Percentiles rank a stretch among this genome's conserved stretches.
Evolutionary conservation across 371 early-diverging fungal genomes (phyloP).

Genomic region (Gilbertella persicaria): DNA sequence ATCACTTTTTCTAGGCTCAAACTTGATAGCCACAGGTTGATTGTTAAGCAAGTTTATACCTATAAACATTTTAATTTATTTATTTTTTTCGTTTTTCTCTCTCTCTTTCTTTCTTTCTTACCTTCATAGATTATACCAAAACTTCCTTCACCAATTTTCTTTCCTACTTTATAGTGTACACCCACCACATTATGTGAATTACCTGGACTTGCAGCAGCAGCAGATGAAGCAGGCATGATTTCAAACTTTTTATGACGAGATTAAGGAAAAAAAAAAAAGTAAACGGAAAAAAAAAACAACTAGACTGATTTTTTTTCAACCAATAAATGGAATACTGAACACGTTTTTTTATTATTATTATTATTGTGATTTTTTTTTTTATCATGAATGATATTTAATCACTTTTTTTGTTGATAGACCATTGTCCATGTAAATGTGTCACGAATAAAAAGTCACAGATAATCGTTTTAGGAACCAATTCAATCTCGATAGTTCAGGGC

Average conservation of each 20-base stretch:
- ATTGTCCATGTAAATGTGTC: too few relatives aligned
- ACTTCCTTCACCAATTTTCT: constrained; percentile 94
- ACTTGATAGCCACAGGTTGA: constrained; percentile 89
- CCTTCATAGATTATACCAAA: constrained; percentile 98
- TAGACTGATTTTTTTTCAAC: too few relatives aligned
- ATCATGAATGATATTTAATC: too few relatives aligned
- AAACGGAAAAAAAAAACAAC: background rate
- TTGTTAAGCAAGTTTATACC: constrained; percentile 77
- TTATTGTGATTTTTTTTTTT: too few relatives aligned
- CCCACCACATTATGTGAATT: constrained; percentile 71
- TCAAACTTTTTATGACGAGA: background rate
- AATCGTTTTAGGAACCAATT: too few relatives aligned
- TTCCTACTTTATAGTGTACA: constrained; percentile 92
- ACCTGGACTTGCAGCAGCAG: constrained; percentile 25
- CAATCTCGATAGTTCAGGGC: too few relatives aligned
- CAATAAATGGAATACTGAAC: too few relatives aligned
- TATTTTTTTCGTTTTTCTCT: background rate
- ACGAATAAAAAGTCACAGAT: too few relatives aligned
- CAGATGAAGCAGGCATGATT: constrained; percentile 25
- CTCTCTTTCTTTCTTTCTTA: too few relatives aligned
- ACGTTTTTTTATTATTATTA: too few relatives aligned
- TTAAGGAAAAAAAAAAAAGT: constrained; percentile 1
- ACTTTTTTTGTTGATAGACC: too few relatives aligned
- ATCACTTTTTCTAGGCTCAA: constrained; percentile 91
- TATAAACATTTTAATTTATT: constrained; percentile 19